phyloP scores from a whole-genome alignment of 202 grass and related monocot genomes.

The Brachypodium distachyon region DNA sequence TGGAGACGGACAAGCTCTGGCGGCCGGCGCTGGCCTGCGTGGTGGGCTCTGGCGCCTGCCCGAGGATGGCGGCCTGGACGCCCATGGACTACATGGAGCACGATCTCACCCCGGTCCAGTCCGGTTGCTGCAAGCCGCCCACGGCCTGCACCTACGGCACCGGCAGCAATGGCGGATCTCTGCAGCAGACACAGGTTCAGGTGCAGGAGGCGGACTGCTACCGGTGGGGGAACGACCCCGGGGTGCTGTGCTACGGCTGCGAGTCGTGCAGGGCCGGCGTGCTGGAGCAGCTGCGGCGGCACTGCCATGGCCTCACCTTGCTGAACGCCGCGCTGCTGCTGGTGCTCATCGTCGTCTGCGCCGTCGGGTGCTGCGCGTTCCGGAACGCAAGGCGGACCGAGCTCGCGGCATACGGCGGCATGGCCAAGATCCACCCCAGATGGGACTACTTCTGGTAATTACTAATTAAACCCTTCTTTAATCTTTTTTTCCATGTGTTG shows the following conservation, averaged over 20 bases:
- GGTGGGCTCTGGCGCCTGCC: conserved; percentile 47
- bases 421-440: conserved; percentile 52
- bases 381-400: conserved; percentile 46
- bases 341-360: conserved; percentile 58
- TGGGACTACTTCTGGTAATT: conserved; percentile 77
- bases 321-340: conserved; percentile 65
- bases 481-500: too few species aligned
- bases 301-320: conserved; percentile 76
- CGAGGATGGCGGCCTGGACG: conserved; percentile 47
- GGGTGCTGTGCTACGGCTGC: conserved; percentile 70
- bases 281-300: conserved; percentile 66
- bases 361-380: conserved; percentile 71
- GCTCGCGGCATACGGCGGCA: conserved; percentile 35
- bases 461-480: not conserved
- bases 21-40: conserved; percentile 62
- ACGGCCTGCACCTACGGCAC: conserved; percentile 68
- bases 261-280: conserved; percentile 84
- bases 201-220: conserved; percentile 74
- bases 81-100: conserved; percentile 62
- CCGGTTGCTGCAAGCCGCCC: conserved; percentile 91
- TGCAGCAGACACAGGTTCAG: too few species aligned
- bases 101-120: conserved; percentile 64
- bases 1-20: conserved; percentile 43
- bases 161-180: not conserved
- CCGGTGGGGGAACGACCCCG: conserved; percentile 65